Conservation (phyloP, 2,329 filamentous ascomycete genomes). For the Elsinoe arachidis region DNA sequence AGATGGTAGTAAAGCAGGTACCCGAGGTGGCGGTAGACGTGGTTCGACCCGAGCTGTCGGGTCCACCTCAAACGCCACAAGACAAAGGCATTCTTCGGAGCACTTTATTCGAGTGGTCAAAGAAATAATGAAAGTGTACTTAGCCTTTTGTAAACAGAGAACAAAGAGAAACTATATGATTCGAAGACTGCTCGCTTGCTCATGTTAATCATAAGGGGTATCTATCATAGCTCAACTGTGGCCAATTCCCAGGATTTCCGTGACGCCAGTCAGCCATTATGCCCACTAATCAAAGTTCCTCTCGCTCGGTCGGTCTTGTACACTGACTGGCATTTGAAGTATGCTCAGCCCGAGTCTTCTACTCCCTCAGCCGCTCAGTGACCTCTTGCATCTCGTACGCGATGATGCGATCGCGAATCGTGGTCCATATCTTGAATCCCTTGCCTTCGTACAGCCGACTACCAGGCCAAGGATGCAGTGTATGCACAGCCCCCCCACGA, state of each 20-base stretch:
- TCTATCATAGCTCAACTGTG: background rate
- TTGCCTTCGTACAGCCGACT: too few relatives aligned
- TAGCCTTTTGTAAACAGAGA: background rate
- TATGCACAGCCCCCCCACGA: background rate
- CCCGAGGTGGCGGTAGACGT: background rate
- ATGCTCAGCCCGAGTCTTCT: too few relatives aligned
- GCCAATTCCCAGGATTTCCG: background rate
- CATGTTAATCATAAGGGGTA: constrained; percentile 7
- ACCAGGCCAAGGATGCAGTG: too few relatives aligned
- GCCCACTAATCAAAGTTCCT: background rate
- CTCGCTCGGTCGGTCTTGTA: background rate
- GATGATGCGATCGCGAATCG: too few relatives aligned
- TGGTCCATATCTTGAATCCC: too few relatives aligned
- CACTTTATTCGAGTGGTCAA: background rate
- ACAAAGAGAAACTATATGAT: background rate
- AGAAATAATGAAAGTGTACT: background rate
- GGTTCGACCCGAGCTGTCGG: background rate
- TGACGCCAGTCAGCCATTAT: background rate
- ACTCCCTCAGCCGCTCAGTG: background rate
- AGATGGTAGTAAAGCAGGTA: too few relatives aligned
- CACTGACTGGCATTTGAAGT: too few relatives aligned
- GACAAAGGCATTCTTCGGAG: background rate
- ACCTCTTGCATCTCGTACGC: too few relatives aligned
- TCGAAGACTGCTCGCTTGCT: background rate
- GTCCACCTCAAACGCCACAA: background rate